phyloP scores from a whole-genome alignment of 345 rosid genomes.

The Sonneratia caseolaris region DNA sequence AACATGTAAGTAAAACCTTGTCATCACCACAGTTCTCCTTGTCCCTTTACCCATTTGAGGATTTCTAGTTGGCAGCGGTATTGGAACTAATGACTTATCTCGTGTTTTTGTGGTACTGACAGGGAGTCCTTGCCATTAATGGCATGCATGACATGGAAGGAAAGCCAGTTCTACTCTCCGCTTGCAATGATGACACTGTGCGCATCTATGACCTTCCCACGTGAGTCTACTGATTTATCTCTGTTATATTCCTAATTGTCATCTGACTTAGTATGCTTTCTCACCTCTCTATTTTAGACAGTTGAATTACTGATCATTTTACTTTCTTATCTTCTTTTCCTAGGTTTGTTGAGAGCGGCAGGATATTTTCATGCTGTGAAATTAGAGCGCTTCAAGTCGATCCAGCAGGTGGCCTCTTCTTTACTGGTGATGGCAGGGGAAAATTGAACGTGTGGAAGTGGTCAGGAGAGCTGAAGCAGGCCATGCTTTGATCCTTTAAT shows the following conservation, averaged over 20 bases:
- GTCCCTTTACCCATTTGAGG: background rate
- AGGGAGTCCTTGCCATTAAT: slow-evolving; percentile 30
- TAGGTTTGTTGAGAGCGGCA: slow-evolving; percentile 42
- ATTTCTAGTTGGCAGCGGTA: no score
- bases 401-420: slow-evolving; percentile 11
- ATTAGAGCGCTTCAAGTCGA: slow-evolving; percentile 26
- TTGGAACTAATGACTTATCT: background rate
- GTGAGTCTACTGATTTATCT: slow-evolving; percentile 17
- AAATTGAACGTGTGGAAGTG: slow-evolving; percentile 2
- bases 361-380: slow-evolving; percentile 27
- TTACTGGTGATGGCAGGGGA: slow-evolving; percentile 1
- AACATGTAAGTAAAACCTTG: background rate
- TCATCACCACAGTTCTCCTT: background rate
- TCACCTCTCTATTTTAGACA: background rate
- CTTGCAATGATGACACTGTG: slow-evolving; percentile 30
- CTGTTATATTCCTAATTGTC: background rate
- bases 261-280: no score
- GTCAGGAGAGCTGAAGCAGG: background rate
- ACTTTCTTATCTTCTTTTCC: background rate
- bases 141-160: slow-evolving; percentile 30
- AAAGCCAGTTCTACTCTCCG: slow-evolving; percentile 38
- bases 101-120: background rate
- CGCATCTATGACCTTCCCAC: slow-evolving; percentile 35
- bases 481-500: background rate
- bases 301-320: background rate